Evolutionary conservation across 306 rosid species (phyloP).

Genomic region (Fragaria nilgerrensis): DNA sequence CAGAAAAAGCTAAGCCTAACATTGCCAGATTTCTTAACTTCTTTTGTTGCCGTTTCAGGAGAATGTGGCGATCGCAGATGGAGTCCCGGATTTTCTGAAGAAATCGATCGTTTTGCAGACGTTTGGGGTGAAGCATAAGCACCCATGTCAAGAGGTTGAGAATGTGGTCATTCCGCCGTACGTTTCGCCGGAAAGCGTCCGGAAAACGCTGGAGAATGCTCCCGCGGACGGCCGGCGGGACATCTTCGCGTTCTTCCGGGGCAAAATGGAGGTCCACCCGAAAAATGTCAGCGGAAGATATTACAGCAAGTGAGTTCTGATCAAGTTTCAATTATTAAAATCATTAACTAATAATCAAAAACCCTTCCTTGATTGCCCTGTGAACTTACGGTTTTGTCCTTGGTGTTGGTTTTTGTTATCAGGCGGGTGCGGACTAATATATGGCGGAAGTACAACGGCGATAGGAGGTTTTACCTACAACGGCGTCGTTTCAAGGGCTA

Average conservation of each 20-base stretch:
- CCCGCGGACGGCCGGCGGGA: conserved; percentile 59
- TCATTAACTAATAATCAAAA: conserved; percentile 5
- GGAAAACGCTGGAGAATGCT: conserved; percentile 34
- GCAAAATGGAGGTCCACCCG: conserved; percentile 94
- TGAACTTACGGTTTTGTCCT: conserved; percentile 24
- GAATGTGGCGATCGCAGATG: conserved; percentile 72
- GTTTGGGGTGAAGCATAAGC: conserved; percentile 63
- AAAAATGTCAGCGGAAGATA: conserved; percentile 86
- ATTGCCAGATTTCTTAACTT: background rate
- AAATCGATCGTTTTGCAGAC: conserved; percentile 82
- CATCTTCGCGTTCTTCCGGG: conserved; percentile 86
- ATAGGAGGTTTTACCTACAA: conserved; percentile 64
- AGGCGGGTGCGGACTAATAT: conserved; percentile 79
- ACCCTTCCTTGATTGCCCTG: background rate
- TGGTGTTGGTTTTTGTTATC: background rate
- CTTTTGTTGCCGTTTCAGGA: conserved; percentile 43
- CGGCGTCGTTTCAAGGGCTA: conserved; percentile 79
- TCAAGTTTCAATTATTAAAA: background rate
- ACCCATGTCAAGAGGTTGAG: conserved; percentile 87
- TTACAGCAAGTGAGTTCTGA: conserved; percentile 79
- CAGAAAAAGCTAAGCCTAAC: background rate
- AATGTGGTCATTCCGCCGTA: conserved; percentile 87
- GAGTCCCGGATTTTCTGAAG: conserved; percentile 68
- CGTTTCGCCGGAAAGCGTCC: conserved; percentile 56
- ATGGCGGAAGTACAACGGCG: conserved; percentile 67